Conservation (phyloP, 805 yeast genomes). For the Wickerhamiella sorbophila region DNA sequence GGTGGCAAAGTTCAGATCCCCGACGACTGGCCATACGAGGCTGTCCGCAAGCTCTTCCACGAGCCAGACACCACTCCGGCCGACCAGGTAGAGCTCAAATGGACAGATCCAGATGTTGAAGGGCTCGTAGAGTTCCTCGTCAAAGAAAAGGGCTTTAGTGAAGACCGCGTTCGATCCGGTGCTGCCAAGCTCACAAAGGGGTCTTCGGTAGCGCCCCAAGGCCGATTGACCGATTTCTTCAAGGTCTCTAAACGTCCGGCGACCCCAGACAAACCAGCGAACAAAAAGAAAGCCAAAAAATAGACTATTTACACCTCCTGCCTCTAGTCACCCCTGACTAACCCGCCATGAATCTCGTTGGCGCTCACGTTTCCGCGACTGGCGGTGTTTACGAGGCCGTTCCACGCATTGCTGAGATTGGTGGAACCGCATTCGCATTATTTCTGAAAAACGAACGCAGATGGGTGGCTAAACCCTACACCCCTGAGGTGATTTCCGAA, state of each 20-base stretch:
- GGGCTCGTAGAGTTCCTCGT: slow-evolving; percentile 76
- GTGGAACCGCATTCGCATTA: slow-evolving; percentile 76
- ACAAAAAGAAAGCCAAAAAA: slow-evolving; percentile 8
- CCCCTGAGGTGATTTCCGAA: slow-evolving; percentile 48
- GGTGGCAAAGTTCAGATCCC: slow-evolving; percentile 70
- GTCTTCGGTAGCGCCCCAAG: slow-evolving; percentile 74
- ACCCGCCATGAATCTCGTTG: slow-evolving; percentile 35
- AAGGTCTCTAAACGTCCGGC: slow-evolving; percentile 29
- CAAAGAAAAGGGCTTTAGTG: slow-evolving; percentile 77
- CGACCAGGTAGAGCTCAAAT: slow-evolving; percentile 52
- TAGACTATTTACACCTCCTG: background rate
- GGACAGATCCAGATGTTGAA: slow-evolving; percentile 80
- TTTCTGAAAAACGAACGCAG: slow-evolving; percentile 80
- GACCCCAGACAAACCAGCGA: background rate
- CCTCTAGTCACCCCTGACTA: background rate
- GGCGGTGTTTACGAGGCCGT: slow-evolving; percentile 70
- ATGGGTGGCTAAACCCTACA: slow-evolving; percentile 75
- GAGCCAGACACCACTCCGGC: slow-evolving; percentile 67
- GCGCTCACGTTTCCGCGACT: slow-evolving; percentile 77
- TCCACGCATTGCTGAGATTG: slow-evolving; percentile 38
- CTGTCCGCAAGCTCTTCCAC: slow-evolving; percentile 71
- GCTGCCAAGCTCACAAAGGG: slow-evolving; percentile 76
- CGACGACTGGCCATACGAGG: slow-evolving; percentile 86
- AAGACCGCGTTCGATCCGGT: slow-evolving; percentile 80
- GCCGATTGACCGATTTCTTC: slow-evolving; percentile 85